Evolutionary conservation across 768 basidiomycete genomes (phyloP).

Genomic region (Lactarius evosmus): DNA sequence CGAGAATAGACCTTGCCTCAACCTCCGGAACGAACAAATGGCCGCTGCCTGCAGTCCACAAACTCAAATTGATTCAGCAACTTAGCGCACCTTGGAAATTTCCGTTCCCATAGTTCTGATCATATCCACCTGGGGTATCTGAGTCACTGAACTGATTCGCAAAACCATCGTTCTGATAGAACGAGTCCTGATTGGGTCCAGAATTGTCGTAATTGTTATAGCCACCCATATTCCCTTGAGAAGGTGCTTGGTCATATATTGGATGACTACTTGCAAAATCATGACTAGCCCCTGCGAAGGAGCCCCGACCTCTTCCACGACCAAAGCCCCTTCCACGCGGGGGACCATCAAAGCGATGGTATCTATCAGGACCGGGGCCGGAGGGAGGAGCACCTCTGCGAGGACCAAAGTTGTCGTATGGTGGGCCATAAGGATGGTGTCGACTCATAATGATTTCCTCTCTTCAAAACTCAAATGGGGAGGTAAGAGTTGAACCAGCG

Average conservation of each 20-base stretch:
- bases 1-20: conserved; percentile 19
- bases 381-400: conserved; percentile 29
- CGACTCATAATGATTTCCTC: conserved; percentile 60
- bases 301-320: conserved; percentile 69
- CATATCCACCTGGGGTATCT: conserved; percentile 45
- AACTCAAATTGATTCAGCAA: conserved; percentile 30
- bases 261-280: conserved; percentile 49
- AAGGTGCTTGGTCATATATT: conserved; percentile 64
- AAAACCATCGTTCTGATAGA: conserved; percentile 69
- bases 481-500: conserved; percentile 23
- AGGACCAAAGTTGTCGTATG: conserved; percentile 26
- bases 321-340: conserved; percentile 64
- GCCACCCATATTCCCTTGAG: conserved; percentile 58
- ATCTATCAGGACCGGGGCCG: conserved; percentile 30
- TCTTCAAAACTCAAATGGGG: conserved; percentile 31
- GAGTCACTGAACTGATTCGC: conserved; percentile 50
- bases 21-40: conserved; percentile 18
- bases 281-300: conserved; percentile 43
- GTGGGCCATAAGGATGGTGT: conserved; percentile 78
- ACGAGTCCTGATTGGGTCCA: conserved; percentile 51
- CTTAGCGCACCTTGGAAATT: conserved; percentile 84
- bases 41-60: conserved; percentile 23
- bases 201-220: conserved; percentile 67
- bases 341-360: conserved; percentile 43
- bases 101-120: conserved; percentile 55